A percentile compares a stretch with the other conserved stretches of the same genome.
Conservation (phyloP, 2,329 filamentous ascomycete species). For the Pseudocercospora vitis region DNA sequence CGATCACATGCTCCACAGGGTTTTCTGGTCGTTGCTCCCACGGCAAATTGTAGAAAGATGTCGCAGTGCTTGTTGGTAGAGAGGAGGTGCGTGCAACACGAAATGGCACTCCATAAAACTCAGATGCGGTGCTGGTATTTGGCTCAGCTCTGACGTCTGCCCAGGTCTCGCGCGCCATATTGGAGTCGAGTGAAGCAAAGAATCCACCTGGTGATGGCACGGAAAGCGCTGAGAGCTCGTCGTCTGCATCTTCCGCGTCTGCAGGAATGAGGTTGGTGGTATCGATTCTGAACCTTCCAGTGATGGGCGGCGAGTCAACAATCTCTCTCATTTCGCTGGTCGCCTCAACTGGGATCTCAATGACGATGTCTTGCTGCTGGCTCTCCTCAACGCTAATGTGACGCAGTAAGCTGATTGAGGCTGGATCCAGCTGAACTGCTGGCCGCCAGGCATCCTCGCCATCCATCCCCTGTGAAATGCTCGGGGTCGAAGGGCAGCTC, state of each 20-base stretch:
- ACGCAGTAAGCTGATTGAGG: conserved; percentile 76
- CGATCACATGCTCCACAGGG: conserved; percentile 67
- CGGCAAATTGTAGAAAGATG: conserved; percentile 83
- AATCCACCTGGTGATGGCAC: conserved; percentile 91
- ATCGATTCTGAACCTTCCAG: conserved; percentile 45
- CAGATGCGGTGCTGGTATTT: conserved; percentile 86
- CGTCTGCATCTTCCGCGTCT: conserved; percentile 56
- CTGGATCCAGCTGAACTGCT: conserved; percentile 66
- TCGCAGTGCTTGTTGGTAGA: conserved; percentile 83
- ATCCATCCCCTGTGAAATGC: conserved; percentile 57
- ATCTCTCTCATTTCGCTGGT: conserved; percentile 60
- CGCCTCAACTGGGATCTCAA: conserved; percentile 51
- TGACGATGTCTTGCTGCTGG: conserved; percentile 34
- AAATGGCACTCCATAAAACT: conserved; percentile 88
- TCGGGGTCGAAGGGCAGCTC: conserved; percentile 81
- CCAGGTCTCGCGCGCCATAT: conserved; percentile 75
- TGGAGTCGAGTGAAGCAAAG: conserved; percentile 78
- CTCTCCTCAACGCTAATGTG: conserved; percentile 61
- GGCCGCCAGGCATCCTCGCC: conserved; percentile 64
- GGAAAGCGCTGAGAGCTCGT: conserved; percentile 69
- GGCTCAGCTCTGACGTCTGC: conserved; percentile 62
- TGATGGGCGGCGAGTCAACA: conserved; percentile 47
- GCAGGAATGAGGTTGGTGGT: conserved; percentile 32
- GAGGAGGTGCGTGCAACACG: conserved; percentile 39
- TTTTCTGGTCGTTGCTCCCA: conserved; percentile 53